These are phyloP conservation scores for Ilyonectria destructans DNA, from an alignment of 2,329 filamentous ascomycete species.

Conservation along the genomic window DNA sequence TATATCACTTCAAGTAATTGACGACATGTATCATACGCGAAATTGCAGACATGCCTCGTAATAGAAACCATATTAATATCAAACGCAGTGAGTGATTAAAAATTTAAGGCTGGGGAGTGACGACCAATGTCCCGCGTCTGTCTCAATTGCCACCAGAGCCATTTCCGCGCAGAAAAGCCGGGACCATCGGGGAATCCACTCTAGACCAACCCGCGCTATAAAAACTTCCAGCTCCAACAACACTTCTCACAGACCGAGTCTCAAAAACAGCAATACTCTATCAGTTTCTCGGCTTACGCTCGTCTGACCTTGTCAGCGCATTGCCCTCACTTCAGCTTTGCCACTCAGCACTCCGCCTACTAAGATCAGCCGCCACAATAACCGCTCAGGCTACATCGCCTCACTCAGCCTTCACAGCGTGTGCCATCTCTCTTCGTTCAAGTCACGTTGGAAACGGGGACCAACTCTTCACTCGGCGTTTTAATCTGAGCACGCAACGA, in stretches of 20 bases:
- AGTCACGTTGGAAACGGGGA: background rate
- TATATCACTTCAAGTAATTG: background rate
- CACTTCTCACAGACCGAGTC: slow-evolving; percentile 32
- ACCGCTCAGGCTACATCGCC: slow-evolving; percentile 10
- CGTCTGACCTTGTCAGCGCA: background rate
- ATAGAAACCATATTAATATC: slow-evolving; percentile 13
- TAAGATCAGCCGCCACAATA: slow-evolving; percentile 13
- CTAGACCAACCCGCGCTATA: slow-evolving; percentile 44
- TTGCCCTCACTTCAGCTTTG: background rate
- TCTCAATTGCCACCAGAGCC: slow-evolving; percentile 29
- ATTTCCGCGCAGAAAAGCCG: slow-evolving; percentile 33
- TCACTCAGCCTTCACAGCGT: slow-evolving; percentile 22
- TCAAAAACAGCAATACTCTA: slow-evolving; percentile 13
- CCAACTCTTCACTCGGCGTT: background rate
- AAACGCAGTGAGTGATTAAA: slow-evolving; percentile 30
- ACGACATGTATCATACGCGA: background rate
- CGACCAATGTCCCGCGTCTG: slow-evolving; percentile 1
- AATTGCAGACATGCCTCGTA: background rate
- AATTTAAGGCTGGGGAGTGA: slow-evolving; percentile 12
- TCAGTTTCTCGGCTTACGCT: slow-evolving; percentile 2
- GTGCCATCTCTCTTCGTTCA: slow-evolving; percentile 9
- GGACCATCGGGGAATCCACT: slow-evolving; percentile 38
- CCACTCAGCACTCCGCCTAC: slow-evolving; percentile 15
- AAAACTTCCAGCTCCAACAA: slow-evolving; percentile 43
- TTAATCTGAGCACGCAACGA: background rate